These are phyloP conservation scores for Cryphonectria naterciae DNA, from an alignment of 2,329 filamentous ascomycete genomes.

Conservation along the genomic window DNA sequence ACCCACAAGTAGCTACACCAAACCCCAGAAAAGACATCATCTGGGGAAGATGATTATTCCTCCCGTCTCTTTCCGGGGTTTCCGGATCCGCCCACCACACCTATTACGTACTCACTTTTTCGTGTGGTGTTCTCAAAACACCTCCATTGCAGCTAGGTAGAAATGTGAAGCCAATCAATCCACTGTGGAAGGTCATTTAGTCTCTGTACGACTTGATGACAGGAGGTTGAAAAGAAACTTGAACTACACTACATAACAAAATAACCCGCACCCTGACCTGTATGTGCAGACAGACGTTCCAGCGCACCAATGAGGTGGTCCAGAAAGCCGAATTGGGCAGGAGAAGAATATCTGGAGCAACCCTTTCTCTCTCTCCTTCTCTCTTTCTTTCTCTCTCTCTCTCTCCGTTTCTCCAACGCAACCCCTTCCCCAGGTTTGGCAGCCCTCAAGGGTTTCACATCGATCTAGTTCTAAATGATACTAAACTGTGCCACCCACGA, in stretches of 20 bases:
- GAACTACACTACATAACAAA: background rate
- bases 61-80: conserved; percentile 16
- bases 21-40: conserved; percentile 1
- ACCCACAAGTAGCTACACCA: background rate
- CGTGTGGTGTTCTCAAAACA: too few relatives aligned
- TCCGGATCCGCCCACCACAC: conserved; percentile 7
- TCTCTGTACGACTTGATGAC: background rate
- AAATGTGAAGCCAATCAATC: too few relatives aligned
- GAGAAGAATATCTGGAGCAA: background rate
- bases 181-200: too few relatives aligned
- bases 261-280: background rate
- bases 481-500: background rate
- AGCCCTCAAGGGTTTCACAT: background rate
- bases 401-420: background rate
- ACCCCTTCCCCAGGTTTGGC: too few relatives aligned
- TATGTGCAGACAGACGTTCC: background rate
- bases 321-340: conserved; percentile 8
- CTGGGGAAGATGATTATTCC: conserved; percentile 17
- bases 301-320: conserved; percentile 2
- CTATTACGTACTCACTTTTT: background rate
- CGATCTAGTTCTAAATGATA: background rate
- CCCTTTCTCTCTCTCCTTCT: background rate
- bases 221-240: background rate
- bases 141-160: too few relatives aligned
- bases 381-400: background rate